Percentiles rank a stretch among this genome's conserved stretches.
Conservation (phyloP, 225 moss, liverwort and hornwort species). For the Neckera pumila region DNA sequence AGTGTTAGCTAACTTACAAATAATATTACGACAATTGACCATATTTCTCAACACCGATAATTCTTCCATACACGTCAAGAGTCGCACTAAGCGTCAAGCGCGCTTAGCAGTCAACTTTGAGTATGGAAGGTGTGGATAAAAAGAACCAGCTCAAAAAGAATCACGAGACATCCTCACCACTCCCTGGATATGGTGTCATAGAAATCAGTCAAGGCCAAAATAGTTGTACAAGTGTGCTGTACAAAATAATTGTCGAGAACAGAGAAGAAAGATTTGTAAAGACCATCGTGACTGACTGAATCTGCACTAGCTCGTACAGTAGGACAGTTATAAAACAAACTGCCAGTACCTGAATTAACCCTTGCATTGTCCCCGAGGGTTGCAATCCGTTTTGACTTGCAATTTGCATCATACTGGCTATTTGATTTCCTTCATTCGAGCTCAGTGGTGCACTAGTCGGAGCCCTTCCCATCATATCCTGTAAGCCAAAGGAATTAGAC, state of each 20-base stretch:
- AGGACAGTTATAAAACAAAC: not conserved
- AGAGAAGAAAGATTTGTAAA: not conserved
- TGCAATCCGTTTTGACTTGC: constrained; percentile 49
- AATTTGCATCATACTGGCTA: constrained; percentile 50
- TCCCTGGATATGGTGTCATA: not conserved
- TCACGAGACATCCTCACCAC: not conserved
- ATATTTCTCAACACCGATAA: not conserved
- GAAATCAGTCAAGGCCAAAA: not conserved
- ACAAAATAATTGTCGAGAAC: not conserved
- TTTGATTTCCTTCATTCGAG: constrained; percentile 52
- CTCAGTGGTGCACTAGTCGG: constrained; percentile 32
- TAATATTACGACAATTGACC: not conserved
- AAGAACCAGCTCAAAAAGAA: not conserved
- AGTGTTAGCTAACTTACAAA: not conserved
- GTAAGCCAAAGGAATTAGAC: constrained; percentile 57
- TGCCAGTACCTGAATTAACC: constrained; percentile 28
- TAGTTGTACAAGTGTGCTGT: not conserved
- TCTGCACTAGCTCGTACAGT: not conserved
- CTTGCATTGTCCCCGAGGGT: constrained; percentile 31
- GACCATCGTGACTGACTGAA: not conserved
- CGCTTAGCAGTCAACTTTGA: not conserved
- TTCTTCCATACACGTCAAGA: not conserved
- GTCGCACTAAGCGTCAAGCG: not conserved
- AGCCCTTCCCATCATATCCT: constrained; percentile 60
- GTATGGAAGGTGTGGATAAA: not conserved